Conservation (phyloP, 2,329 filamentous ascomycete species). For the Rachicladosporium sp. region DNA sequence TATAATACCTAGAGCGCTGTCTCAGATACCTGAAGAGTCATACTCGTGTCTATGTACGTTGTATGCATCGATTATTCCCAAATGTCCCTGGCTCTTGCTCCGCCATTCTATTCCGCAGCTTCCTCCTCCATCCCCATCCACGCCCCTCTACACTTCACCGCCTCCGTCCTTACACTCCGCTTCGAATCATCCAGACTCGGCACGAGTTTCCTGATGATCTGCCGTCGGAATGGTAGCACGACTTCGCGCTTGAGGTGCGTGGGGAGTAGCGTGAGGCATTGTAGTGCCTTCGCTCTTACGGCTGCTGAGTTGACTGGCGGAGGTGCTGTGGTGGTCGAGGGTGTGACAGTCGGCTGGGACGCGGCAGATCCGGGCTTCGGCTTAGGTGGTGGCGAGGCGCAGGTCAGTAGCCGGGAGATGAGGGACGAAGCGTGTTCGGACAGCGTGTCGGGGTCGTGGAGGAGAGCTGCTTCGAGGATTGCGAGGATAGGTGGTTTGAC, state of each 20-base stretch:
- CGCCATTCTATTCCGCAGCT: conserved; percentile 22
- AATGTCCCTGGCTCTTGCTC: no score
- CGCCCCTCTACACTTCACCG: conserved; percentile 47
- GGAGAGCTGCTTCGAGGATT: conserved; percentile 46
- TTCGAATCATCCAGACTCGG: conserved; percentile 49
- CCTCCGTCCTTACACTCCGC: conserved; percentile 49
- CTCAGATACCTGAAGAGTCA: no score
- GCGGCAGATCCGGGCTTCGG: no score
- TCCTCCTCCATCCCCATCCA: conserved; percentile 51
- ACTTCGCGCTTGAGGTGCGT: conserved; percentile 36
- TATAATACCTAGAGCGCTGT: no score
- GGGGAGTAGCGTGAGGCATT: conserved; percentile 37
- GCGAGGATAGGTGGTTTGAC: conserved; percentile 50
- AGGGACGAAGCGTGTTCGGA: conserved; percentile 47
- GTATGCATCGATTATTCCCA: no score
- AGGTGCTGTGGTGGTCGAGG: no score
- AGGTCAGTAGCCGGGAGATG: conserved; percentile 43
- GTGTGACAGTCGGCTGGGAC: no score
- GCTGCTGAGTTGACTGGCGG: conserved; percentile 21
- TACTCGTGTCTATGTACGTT: no score
- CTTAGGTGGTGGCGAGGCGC: conserved; percentile 10
- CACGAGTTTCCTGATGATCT: conserved; percentile 45
- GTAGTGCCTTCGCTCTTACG: conserved; percentile 36
- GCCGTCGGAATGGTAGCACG: conserved; percentile 43
- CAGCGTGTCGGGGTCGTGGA: conserved; percentile 41